These are phyloP conservation scores for Volvox carteri DNA, from an alignment of 163 green algal species.

Conservation along the genomic window DNA sequence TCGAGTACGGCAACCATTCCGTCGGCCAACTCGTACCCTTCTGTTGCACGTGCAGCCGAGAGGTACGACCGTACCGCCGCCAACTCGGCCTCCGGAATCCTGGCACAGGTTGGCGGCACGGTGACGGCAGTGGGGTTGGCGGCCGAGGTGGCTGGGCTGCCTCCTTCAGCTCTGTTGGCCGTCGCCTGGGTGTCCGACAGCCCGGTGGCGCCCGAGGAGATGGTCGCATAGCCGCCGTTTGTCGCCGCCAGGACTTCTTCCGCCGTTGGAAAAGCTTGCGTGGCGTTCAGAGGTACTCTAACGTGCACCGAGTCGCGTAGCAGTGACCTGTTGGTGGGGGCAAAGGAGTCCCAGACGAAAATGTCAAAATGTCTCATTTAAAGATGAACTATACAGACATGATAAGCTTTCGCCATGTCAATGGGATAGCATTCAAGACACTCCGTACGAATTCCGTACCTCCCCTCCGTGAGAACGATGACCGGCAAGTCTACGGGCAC, in stretches of 20 bases:
- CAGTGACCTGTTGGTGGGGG: constrained; percentile 42
- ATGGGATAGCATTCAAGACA: no score
- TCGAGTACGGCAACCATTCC: constrained; percentile 51
- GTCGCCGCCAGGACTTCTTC: constrained; percentile 10
- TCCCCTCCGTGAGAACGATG: constrained; percentile 71
- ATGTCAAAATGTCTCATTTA: no score
- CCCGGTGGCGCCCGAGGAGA: no score
- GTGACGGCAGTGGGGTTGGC: neutral
- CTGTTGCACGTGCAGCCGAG: constrained; percentile 50
- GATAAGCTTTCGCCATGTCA: no score
- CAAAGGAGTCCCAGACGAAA: no score
- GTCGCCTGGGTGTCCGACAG: no score
- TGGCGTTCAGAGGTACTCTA: constrained; percentile 59
- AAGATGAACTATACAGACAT: no score
- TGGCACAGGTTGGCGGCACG: neutral
- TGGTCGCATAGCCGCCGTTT: neutral
- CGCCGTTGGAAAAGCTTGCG: neutral
- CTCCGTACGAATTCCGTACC: no score
- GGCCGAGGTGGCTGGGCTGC: no score
- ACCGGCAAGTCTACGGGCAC: constrained; percentile 72
- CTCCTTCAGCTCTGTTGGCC: neutral
- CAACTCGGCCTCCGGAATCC: constrained; percentile 43
- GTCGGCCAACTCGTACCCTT: constrained; percentile 59
- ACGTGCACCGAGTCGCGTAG: constrained; percentile 58
- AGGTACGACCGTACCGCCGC: constrained; percentile 70